A percentile compares a stretch with the other conserved stretches of the same genome.
phyloP scores from a whole-genome alignment of 2,329 filamentous ascomycete species.

The Colletotrichum simmondsii region DNA sequence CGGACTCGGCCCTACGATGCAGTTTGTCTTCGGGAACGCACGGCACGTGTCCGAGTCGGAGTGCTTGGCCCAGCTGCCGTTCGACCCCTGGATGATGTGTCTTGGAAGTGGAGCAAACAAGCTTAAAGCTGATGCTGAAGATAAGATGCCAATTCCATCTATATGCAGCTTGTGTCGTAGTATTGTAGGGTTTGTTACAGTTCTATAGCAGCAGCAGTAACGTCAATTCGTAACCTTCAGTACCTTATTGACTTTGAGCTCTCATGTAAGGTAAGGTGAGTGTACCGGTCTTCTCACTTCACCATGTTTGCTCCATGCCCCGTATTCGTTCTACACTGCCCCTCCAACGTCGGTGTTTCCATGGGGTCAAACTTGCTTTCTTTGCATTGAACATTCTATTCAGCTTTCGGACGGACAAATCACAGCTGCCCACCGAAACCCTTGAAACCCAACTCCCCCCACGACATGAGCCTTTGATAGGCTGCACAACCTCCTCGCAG shows the following conservation, averaged over 20 bases:
- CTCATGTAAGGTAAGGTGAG: too few species aligned
- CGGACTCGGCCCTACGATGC: neutral
- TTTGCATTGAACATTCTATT: neutral
- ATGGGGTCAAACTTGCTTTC: too few species aligned
- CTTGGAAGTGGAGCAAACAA: conserved; percentile 5
- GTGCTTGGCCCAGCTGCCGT: neutral
- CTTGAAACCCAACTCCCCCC: neutral
- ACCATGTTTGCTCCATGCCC: too few species aligned
- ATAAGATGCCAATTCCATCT: neutral
- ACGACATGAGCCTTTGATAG: neutral
- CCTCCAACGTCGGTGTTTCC: too few species aligned
- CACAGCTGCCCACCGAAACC: neutral
- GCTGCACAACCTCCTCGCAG: neutral
- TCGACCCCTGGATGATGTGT: neutral
- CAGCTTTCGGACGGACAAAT: neutral
- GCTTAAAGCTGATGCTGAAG: neutral
- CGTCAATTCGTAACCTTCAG: too few species aligned
- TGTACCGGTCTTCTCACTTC: too few species aligned
- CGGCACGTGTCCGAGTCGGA: neutral
- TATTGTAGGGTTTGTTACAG: too few species aligned
- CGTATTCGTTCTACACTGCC: neutral
- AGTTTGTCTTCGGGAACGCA: neutral
- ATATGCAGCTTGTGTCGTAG: too few species aligned
- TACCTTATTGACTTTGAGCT: too few species aligned
- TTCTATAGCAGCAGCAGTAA: too few species aligned